Base-by-base conservation (phyloP, 2,329 filamentous ascomycete species). In the Fusarium pseudoanthophilum region DNA sequence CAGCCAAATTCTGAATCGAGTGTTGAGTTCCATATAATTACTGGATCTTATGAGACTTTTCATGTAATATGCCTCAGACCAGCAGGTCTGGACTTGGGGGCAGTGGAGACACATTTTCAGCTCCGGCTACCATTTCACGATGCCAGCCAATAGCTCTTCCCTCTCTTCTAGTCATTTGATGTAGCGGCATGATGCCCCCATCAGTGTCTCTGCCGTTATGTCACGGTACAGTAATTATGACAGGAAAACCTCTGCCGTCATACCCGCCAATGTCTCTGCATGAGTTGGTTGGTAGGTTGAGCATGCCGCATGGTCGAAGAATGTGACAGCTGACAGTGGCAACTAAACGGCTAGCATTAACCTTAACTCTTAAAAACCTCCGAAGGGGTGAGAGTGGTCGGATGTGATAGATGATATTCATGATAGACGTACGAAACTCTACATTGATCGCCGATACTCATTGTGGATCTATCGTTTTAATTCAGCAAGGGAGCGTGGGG, bases 341-440 rank as follows among this genome's bases (percentile, higher is more conserved):
- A 52, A 34, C 39, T 20, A 46, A 52, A 69, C 58, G 45, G 58
- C 9, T 64, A 52, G 45, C 26, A 11, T 21, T 42, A 57, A 30
- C 28, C 30, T 55, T 37, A 57, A 40, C 18, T 8, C 11, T 43
- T 21, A 20, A 64, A 57, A 69, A 11, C 9, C 1, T 46, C 51
- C 34, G 58, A 64, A 3, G 24, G 5, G 20, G 11, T 18, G n/a
- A 32, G 34, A 21, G 10, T 21, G 7, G 21, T n/a, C 15, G 11
- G 20, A 55, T 40, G 20, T 40, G 51, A 55, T n/a, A 18, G 13
- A 11, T 28, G 51, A 40, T 28, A 18, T 18, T 39, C 20, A 40
- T 20, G 24, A 39, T 28, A n/a, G 24, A 28, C 20, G 5, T 55
- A 28, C 20, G 5, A 11, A n/a, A 40, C 51, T 26, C 15, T 40